phyloP scores from a whole-genome alignment of 2,329 filamentous ascomycete genomes.

The Neurospora sp. region DNA sequence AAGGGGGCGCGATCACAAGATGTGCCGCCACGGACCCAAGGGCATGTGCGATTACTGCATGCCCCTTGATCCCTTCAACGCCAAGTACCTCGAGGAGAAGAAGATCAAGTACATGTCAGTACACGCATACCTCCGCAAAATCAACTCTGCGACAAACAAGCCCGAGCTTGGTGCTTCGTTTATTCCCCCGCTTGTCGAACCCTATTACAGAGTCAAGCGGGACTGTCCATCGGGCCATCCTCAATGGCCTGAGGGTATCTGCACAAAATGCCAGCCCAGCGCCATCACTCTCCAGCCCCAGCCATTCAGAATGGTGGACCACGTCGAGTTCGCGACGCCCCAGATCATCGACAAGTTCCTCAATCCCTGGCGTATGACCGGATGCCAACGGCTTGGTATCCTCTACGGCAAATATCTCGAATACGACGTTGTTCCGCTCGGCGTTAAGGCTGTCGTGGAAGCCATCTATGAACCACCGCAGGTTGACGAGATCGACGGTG shows the following conservation, averaged over 20 bases:
- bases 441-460: slow-evolving; percentile 90
- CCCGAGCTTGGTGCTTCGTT: slow-evolving; percentile 88
- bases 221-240: slow-evolving; percentile 91
- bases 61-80: slow-evolving; percentile 86
- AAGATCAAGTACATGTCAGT: slow-evolving; percentile 99
- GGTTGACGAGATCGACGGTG: slow-evolving; percentile 75
- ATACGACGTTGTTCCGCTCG: slow-evolving; percentile 85
- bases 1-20: slow-evolving; percentile 61
- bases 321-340: slow-evolving; percentile 88
- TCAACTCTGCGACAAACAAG: slow-evolving; percentile 94
- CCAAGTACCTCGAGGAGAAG: slow-evolving; percentile 82
- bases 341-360: slow-evolving; percentile 81
- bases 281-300: slow-evolving; percentile 94
- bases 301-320: slow-evolving; percentile 91
- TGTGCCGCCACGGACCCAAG: slow-evolving; percentile 93
- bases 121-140: slow-evolving; percentile 86
- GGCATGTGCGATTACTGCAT: slow-evolving; percentile 99
- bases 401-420: slow-evolving; percentile 86
- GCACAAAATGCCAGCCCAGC: slow-evolving; percentile 94
- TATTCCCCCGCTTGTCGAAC: slow-evolving; percentile 88
- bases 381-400: slow-evolving; percentile 75
- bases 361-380: slow-evolving; percentile 82
- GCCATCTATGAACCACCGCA: slow-evolving; percentile 96
- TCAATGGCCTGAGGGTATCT: slow-evolving; percentile 91
- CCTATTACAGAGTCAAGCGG: slow-evolving; percentile 78